phyloP scores from a whole-genome alignment of 2,329 filamentous ascomycete species.

The Ascochyta pisi region DNA sequence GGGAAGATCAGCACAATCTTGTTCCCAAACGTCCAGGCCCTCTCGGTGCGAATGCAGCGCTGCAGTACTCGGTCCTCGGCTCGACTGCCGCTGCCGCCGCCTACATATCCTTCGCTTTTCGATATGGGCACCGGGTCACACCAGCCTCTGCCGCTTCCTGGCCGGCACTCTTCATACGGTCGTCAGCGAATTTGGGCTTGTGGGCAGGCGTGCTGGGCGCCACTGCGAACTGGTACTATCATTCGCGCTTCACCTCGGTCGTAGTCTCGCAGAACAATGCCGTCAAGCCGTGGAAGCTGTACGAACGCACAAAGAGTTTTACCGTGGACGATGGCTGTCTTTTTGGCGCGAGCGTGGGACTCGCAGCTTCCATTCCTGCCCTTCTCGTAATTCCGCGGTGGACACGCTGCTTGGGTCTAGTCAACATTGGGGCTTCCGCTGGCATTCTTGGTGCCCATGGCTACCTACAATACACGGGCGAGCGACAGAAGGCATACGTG shows the following conservation, averaged over 20 bases:
- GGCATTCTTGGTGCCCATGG: constrained; percentile 32
- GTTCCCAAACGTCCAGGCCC: constrained; percentile 34
- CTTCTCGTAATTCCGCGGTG: constrained; percentile 31
- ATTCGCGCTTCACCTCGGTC: constrained; percentile 26
- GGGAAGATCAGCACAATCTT: constrained; percentile 36
- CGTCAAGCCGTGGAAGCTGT: constrained; percentile 30
- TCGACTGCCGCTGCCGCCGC: constrained; percentile 36
- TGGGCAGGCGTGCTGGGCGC: constrained; percentile 30
- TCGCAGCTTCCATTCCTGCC: constrained; percentile 29
- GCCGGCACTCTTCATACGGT: constrained; percentile 30
- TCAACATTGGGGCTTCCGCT: constrained; percentile 33
- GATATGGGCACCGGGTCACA: constrained; percentile 21
- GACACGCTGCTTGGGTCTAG: constrained; percentile 34
- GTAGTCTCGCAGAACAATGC: constrained; percentile 20
- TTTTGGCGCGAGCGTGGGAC: constrained; percentile 32
- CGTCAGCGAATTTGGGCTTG: constrained; percentile 31
- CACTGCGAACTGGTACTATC: constrained; percentile 36
- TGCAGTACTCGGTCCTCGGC: constrained; percentile 32
- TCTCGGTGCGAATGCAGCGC: constrained; percentile 39
- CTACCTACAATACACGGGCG: constrained; percentile 39
- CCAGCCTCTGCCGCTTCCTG: constrained; percentile 17
- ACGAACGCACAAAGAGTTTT: constrained; percentile 28
- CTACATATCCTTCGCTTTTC: constrained; percentile 33
- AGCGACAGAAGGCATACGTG: constrained; percentile 33
- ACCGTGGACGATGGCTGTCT: constrained; percentile 40